Percentiles rank a stretch among this genome's conserved stretches.
These are phyloP conservation scores for Leccinum angustisporum DNA, from an alignment of 1,284 basidiomycete species.

Conservation along the genomic window DNA sequence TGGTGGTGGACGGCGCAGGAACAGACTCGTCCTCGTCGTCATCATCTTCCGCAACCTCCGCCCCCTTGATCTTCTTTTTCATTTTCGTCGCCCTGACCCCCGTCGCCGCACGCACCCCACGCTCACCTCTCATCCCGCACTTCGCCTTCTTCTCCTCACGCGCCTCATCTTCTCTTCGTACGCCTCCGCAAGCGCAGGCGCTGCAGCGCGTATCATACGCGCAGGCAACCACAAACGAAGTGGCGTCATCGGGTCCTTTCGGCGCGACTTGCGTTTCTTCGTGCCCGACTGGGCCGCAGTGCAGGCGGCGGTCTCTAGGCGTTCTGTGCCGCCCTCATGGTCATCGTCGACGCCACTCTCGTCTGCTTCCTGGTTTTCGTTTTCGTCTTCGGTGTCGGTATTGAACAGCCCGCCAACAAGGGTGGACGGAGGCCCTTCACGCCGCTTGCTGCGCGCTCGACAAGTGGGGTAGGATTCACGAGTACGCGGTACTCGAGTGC, in stretches of 20 bases:
- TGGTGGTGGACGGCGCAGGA: constrained; percentile 10
- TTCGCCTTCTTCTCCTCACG: constrained; percentile 52
- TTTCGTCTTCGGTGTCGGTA: constrained; percentile 44
- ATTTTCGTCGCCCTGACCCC: not conserved
- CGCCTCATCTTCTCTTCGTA: constrained; percentile 53
- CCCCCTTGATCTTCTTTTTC: not conserved
- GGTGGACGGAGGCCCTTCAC: constrained; percentile 57
- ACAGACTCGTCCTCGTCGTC: not conserved
- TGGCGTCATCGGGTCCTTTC: constrained; percentile 44
- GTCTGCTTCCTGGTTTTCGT: constrained; percentile 36
- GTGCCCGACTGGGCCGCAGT: constrained; percentile 35
- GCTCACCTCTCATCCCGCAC: constrained; percentile 32
- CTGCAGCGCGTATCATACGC: constrained; percentile 66
- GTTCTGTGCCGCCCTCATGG: constrained; percentile 33
- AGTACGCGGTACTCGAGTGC: constrained; percentile 74
- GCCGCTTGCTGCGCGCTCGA: constrained; percentile 60
- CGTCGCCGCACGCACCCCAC: constrained; percentile 1
- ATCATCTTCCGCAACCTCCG: not conserved
- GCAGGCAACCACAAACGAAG: constrained; percentile 76
- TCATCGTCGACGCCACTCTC: constrained; percentile 39
- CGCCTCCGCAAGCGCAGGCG: constrained; percentile 59
- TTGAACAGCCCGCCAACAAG: constrained; percentile 47
- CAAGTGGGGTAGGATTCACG: constrained; percentile 62
- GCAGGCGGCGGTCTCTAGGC: constrained; percentile 43
- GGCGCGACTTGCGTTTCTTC: constrained; percentile 40